Conservation (phyloP, 192 early-diverging fungal species). For the Coemansia sp. region DNA sequence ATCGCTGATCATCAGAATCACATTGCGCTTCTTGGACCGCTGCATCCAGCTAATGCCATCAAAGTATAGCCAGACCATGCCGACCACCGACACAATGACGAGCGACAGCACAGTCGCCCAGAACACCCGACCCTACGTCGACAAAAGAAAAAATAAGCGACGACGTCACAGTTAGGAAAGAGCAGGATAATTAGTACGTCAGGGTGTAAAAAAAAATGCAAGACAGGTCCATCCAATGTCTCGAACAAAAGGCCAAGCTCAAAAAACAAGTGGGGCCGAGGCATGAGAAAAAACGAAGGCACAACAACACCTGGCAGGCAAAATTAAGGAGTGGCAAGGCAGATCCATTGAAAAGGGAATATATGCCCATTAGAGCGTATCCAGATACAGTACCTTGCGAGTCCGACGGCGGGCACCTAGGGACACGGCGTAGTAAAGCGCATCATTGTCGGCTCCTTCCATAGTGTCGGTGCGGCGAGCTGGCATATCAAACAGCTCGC, state of each 20-base stretch:
- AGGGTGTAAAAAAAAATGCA: neutral
- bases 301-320: neutral
- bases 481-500: constrained; percentile 42
- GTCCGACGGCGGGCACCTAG: constrained; percentile 37
- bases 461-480: constrained; percentile 23
- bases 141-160: neutral
- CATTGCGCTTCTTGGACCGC: constrained; percentile 67
- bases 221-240: neutral
- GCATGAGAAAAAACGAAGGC: neutral
- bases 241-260: neutral
- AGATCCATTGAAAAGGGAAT: neutral
- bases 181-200: neutral
- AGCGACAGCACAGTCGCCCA: constrained; percentile 47
- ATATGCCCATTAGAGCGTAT: neutral
- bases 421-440: constrained; percentile 46
- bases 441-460: constrained; percentile 51
- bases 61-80: constrained; percentile 54
- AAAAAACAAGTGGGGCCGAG: constrained; percentile 4
- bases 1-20: constrained; percentile 94
- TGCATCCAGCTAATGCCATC: constrained; percentile 56
- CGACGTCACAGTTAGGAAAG: neutral
- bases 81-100: constrained; percentile 49
- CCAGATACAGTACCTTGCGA: constrained; percentile 32
- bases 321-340: neutral
- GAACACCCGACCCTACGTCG: constrained; percentile 46